Base-by-base conservation (phyloP, 306 rosid species). In the Mimosa bimucronata region DNA sequence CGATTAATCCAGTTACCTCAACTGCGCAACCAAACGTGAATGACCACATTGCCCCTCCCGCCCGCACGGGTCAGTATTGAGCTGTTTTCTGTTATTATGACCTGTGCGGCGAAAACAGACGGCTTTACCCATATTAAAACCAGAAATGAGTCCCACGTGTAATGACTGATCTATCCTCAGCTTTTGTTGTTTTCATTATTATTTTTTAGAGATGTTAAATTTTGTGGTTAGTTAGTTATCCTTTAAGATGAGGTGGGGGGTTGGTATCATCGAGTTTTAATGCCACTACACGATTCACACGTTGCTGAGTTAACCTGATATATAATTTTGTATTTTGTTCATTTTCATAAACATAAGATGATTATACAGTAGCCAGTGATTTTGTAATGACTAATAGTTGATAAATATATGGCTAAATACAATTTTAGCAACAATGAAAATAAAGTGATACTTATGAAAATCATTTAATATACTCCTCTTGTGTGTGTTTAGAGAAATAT, bases 1-100 rank as follows among this genome's bases (percentile, higher is more conserved):
- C 81, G 81, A 50, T 53, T 34, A 72, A 29, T 66, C 88, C 83
- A 75, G 84, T 86, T 66, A 45, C 74, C 77, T 76, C 46, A 69
- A 52, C 83, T 4, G 5, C 8, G 64, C 21, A 79, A 79, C 80
- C 80, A 73, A 79, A 77, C 71, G 0, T 2, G 11, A 83, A 82
- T 68, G 48, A 82, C 91, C 0, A 11, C 57, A 15, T 41, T 28
- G 4, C 42, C 82, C 83, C 37, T 30, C 29, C 0, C 9, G 0
- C 1, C 15, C 5, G 48, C 46, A 50, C 25, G 30, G 18, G 29
- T 58, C 70, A 50, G 19, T 23, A 15, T 15, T 31, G 83, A 77
- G 77, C 80, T 73, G 77, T 75, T 55, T 78, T 81, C 86, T 46
- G 82, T 80, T 90, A 28, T 57, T 68, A 41, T 40, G 53, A 68